These are phyloP conservation scores for Boletus vinaceobasis DNA, from an alignment of 768 basidiomycete species.

Conservation along the genomic window DNA sequence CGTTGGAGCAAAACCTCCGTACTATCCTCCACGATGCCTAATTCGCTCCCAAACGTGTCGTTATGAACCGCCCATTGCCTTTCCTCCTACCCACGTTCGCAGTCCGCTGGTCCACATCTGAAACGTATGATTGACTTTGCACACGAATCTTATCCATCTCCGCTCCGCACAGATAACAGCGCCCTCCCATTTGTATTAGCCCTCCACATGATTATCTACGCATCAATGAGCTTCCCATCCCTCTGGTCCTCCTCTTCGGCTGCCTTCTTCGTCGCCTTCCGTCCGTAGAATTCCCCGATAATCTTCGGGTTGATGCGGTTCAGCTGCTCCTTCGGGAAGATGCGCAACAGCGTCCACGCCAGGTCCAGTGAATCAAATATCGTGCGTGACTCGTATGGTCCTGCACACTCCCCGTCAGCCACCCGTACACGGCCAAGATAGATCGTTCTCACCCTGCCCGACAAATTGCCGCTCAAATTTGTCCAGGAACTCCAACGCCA, in stretches of 20 bases:
- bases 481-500: slow-evolving; percentile 95
- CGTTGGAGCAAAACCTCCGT: slow-evolving; percentile 6
- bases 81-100: slow-evolving; percentile 13
- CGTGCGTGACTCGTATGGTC: slow-evolving; percentile 90
- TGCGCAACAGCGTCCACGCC: slow-evolving; percentile 93
- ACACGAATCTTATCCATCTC: slow-evolving; percentile 22
- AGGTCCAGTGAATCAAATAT: slow-evolving; percentile 97
- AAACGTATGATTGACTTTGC: slow-evolving; percentile 7
- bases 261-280: slow-evolving; percentile 71
- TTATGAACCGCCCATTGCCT: no score
- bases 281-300: slow-evolving; percentile 87
- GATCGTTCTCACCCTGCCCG: slow-evolving; percentile 68
- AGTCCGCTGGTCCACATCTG: slow-evolving; percentile 1
- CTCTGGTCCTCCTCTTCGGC: slow-evolving; percentile 39
- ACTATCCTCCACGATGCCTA: not conserved
- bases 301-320: slow-evolving; percentile 98
- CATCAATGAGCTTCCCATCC: slow-evolving; percentile 58
- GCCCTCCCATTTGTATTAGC: no score
- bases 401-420: slow-evolving; percentile 38
- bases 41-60: slow-evolving; percentile 18
- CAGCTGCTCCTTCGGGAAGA: slow-evolving; percentile 98
- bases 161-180: not conserved
- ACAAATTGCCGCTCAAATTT: slow-evolving; percentile 98
- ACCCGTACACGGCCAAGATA: rapidly evolving
- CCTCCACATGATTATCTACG: slow-evolving; percentile 33